Evolutionary conservation across 805 yeast genomes (phyloP).

Genomic region (Lipomyces chichibuensis): DNA sequence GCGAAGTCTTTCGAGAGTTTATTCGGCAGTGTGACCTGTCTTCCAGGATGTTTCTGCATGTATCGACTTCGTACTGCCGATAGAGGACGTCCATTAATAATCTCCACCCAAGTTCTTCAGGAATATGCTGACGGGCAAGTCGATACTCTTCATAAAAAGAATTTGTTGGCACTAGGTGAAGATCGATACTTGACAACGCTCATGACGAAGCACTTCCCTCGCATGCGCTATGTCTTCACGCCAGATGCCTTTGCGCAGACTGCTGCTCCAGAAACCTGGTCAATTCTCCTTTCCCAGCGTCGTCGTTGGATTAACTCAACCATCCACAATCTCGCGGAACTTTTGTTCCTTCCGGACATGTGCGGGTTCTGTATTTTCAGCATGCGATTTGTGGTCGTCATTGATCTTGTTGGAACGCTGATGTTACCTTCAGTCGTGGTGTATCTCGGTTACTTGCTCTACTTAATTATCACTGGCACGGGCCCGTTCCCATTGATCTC

Average conservation of each 20-base stretch:
- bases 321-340: conserved; percentile 63
- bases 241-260: conserved; percentile 64
- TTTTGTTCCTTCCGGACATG: conserved; percentile 58
- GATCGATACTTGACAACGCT: conserved; percentile 62
- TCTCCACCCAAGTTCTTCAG: conserved; percentile 62
- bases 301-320: conserved; percentile 72
- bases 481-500: conserved; percentile 58
- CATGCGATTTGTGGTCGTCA: conserved; percentile 61
- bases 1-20: conserved; percentile 65
- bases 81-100: conserved; percentile 59
- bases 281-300: conserved; percentile 57
- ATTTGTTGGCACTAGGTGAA: conserved; percentile 63
- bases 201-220: conserved; percentile 61
- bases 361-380: conserved; percentile 66
- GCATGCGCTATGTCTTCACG: conserved; percentile 57
- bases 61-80: conserved; percentile 54
- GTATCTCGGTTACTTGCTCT: conserved; percentile 57
- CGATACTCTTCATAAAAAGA: conserved; percentile 63
- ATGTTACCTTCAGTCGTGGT: conserved; percentile 63
- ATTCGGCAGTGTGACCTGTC: conserved; percentile 65
- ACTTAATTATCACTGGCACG: conserved; percentile 54
- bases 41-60: conserved; percentile 68
- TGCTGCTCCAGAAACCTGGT: conserved; percentile 57
- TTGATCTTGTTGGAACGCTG: conserved; percentile 61
- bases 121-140: conserved; percentile 60